Evolutionary conservation across 257 asterid genomes (phyloP).

Genomic region (Capsicum chinense): DNA sequence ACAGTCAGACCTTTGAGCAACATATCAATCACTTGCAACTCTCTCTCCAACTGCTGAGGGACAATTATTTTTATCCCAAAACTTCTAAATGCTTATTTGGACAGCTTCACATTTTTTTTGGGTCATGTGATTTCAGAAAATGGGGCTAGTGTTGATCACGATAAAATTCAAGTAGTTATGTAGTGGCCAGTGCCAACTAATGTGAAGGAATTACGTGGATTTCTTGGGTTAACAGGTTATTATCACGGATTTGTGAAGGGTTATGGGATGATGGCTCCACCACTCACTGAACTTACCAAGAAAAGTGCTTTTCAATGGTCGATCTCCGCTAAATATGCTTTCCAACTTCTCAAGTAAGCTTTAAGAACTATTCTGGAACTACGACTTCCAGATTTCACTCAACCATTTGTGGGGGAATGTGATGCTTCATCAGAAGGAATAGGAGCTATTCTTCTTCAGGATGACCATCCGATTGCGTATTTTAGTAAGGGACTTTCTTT

Average conservation of each 20-base stretch:
- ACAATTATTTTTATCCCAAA: background rate
- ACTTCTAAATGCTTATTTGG: background rate
- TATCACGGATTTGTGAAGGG: background rate
- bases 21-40: background rate
- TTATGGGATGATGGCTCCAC: background rate
- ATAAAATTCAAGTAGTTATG: background rate
- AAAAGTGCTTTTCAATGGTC: background rate
- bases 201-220: background rate
- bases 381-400: background rate
- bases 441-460: background rate
- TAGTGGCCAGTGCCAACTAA: background rate
- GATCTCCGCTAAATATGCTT: background rate
- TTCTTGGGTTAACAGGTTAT: background rate
- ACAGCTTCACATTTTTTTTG: background rate
- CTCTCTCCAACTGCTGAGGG: background rate
- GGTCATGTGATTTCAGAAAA: background rate
- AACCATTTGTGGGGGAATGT: background rate
- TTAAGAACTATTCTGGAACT: background rate
- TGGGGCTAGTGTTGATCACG: background rate
- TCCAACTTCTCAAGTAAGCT: constrained; percentile 5
- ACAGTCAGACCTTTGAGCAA: background rate
- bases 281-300: background rate
- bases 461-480: background rate
- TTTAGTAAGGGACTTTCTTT: background rate
- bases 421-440: background rate